Conservation (phyloP, 2,329 filamentous ascomycete genomes). For the Fusarium brachygibbosum region DNA sequence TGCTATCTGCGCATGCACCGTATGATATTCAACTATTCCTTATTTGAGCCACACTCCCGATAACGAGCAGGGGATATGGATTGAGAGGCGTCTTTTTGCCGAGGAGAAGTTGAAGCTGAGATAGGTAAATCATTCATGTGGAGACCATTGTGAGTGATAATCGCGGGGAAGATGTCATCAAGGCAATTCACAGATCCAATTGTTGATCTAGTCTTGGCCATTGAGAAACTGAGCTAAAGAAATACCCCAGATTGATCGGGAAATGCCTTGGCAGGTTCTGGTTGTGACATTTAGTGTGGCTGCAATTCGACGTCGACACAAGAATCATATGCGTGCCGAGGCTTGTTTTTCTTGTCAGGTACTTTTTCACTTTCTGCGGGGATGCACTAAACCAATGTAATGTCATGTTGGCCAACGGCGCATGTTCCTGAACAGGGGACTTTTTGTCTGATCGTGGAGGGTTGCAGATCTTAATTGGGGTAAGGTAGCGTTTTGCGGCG, state of each 20-base stretch:
- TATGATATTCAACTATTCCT: constrained; percentile 20
- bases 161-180: constrained; percentile 8
- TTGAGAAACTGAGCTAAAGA: neutral
- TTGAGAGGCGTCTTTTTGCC: neutral
- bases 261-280: constrained; percentile 8
- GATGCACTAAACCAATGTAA: constrained; percentile 5
- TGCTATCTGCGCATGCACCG: neutral
- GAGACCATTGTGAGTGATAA: neutral
- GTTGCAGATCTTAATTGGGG: constrained; percentile 31
- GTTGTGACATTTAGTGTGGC: constrained; percentile 10
- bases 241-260: neutral
- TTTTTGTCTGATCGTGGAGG: constrained; percentile 22
- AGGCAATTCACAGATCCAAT: neutral
- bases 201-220: neutral
- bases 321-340: constrained; percentile 50
- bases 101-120: constrained; percentile 15
- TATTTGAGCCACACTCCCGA: constrained; percentile 20
- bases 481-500: constrained; percentile 4
- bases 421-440: constrained; percentile 36
- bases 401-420: constrained; percentile 20
- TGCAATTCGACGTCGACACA: constrained; percentile 36
- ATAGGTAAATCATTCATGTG: constrained; percentile 1
- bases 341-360: constrained; percentile 24
- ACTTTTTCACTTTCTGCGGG: constrained; percentile 29
- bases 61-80: neutral